Percentiles rank a stretch among this genome's conserved stretches.
These are phyloP conservation scores for Aspergillus sp. DNA, from an alignment of 2,329 filamentous ascomycete genomes.

Conservation along the genomic window DNA sequence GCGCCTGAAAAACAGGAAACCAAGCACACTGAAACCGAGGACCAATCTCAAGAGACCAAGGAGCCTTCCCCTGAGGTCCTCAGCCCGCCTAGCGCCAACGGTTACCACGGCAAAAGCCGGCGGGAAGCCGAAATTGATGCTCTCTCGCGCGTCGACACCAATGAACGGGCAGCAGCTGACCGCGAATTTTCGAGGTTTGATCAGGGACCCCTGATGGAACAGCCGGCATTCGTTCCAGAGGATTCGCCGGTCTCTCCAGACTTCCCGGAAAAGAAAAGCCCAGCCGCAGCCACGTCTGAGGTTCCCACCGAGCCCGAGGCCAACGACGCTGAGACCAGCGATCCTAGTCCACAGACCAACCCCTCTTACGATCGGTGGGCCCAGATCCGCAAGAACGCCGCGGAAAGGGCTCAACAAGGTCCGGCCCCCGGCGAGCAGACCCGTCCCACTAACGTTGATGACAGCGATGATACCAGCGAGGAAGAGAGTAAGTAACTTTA, in stretches of 20 bases:
- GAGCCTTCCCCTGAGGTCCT: constrained; percentile 1
- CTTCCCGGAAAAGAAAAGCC: constrained; percentile 13
- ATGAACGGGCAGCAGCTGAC: constrained; percentile 45
- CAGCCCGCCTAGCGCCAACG: constrained; percentile 13
- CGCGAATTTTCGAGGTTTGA: constrained; percentile 68
- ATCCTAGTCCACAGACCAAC: constrained; percentile 7
- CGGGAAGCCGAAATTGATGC: constrained; percentile 55
- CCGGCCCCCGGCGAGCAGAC: constrained; percentile 64
- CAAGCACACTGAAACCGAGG: constrained; percentile 27
- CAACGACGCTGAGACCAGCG: constrained; percentile 1
- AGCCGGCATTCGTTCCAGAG: constrained; percentile 76
- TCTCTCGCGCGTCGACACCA: constrained; percentile 60
- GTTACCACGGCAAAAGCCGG: constrained; percentile 40
- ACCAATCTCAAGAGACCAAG: constrained; percentile 11
- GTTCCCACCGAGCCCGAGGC: constrained; percentile 3
- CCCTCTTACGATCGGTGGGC: constrained; percentile 82
- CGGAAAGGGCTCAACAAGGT: constrained; percentile 62
- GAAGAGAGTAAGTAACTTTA: constrained; percentile 75
- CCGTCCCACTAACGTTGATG: constrained; percentile 59
- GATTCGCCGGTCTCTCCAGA: constrained; percentile 40
- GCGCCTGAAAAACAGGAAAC: constrained; percentile 9
- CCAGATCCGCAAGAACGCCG: constrained; percentile 92
- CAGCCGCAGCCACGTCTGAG: constrained; percentile 2
- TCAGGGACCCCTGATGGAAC: constrained; percentile 82
- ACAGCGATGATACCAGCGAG: constrained; percentile 87